Conservation (phyloP, 2,329 filamentous ascomycete genomes). For the Phaeophleospora eucalypticola region DNA sequence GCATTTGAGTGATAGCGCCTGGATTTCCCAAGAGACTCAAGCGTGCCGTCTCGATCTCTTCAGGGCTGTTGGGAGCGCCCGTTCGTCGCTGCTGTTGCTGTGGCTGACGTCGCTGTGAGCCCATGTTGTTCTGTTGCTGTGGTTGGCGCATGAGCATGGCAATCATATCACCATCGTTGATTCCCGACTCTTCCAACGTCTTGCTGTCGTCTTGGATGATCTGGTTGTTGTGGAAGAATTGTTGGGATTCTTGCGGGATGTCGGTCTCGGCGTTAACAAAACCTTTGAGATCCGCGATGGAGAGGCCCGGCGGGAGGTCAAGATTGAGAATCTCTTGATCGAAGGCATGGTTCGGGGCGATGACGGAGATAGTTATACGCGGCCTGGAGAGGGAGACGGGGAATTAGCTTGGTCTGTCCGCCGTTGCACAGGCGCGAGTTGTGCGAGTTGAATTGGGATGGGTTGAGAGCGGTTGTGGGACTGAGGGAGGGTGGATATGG, state of each 20-base stretch:
- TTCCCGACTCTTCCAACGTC: conserved; percentile 75
- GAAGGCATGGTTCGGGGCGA: conserved; percentile 62
- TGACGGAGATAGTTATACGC: conserved; percentile 80
- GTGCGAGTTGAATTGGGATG: background rate
- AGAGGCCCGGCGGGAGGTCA: conserved; percentile 78
- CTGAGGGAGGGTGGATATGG: conserved; percentile 3
- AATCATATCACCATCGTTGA: conserved; percentile 88
- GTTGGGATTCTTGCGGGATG: conserved; percentile 68
- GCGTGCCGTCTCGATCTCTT: conserved; percentile 73
- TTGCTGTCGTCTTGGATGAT: conserved; percentile 72
- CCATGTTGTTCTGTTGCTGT: conserved; percentile 44
- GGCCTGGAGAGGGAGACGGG: conserved; percentile 50
- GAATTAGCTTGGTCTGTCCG: conserved; percentile 1
- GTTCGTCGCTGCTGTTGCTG: conserved; percentile 28
- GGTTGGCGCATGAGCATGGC: conserved; percentile 65
- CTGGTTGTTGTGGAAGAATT: conserved; percentile 85
- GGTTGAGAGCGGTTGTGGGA: background rate
- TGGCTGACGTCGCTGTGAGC: conserved; percentile 36
- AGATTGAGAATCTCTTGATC: conserved; percentile 75
- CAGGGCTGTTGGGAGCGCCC: conserved; percentile 13
- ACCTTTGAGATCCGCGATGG: conserved; percentile 78
- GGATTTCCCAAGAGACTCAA: conserved; percentile 79
- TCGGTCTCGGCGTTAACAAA: conserved; percentile 80
- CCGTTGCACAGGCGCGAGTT: conserved; percentile 1
- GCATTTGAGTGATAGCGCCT: conserved; percentile 64